These are phyloP conservation scores for Podaxis sp. DNA, from an alignment of 768 basidiomycete genomes.

Conservation along the genomic window DNA sequence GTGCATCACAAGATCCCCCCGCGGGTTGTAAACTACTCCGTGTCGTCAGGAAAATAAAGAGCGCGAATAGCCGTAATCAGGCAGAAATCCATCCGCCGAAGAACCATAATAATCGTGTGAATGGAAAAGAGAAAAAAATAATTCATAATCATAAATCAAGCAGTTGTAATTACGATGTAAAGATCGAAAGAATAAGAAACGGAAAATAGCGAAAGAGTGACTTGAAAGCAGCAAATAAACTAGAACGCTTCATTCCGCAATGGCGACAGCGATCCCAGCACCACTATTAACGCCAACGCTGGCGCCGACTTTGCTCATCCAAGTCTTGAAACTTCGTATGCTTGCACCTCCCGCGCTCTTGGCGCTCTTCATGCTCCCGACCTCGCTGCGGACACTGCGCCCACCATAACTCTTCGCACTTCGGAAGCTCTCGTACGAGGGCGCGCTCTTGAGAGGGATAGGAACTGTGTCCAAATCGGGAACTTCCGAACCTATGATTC, in stretches of 20 bases:
- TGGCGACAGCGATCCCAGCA: neutral
- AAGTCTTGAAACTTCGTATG: slow-evolving; percentile 38
- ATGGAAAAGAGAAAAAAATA: neutral
- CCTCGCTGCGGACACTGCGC: slow-evolving; percentile 40
- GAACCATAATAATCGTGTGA: neutral
- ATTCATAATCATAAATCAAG: slow-evolving; percentile 18
- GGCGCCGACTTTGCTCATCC: slow-evolving; percentile 36
- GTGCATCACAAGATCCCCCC: slow-evolving; percentile 1
- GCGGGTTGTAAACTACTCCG: neutral
- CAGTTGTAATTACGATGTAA: neutral
- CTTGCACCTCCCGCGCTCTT: slow-evolving; percentile 23
- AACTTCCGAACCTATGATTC: slow-evolving; percentile 7
- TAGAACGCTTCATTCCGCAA: slow-evolving; percentile 13
- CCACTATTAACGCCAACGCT: neutral
- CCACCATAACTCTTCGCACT: slow-evolving; percentile 38
- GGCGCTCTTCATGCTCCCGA: slow-evolving; percentile 43
- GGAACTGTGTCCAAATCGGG: neutral
- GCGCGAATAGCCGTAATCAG: neutral
- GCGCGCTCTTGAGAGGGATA: slow-evolving; percentile 23
- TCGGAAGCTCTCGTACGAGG: slow-evolving; percentile 49
- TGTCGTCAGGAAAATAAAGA: neutral
- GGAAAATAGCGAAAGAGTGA: neutral
- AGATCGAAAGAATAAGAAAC: neutral
- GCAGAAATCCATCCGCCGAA: neutral
- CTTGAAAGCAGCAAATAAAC: slow-evolving; percentile 2